Evolutionary conservation across 164 flowering plant genomes (phyloP).

Genomic region (Tetrastigma voinierianum): DNA sequence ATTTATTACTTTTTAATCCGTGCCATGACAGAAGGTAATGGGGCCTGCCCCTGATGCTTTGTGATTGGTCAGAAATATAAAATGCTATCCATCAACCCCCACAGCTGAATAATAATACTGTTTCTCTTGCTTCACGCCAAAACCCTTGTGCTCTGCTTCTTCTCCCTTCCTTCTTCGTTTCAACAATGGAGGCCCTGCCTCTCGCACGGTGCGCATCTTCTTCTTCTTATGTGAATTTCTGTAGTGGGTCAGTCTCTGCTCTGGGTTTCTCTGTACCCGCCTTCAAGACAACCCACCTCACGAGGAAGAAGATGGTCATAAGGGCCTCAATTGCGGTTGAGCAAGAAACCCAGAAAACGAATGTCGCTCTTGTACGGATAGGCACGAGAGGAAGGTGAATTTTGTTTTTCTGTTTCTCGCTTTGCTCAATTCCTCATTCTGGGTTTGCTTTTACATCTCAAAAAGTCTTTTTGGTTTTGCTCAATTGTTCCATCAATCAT

Average conservation of each 20-base stretch:
- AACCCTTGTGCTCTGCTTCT: too few species aligned
- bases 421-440: background rate
- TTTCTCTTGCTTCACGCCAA: too few species aligned
- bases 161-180: background rate
- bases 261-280: conserved; percentile 36
- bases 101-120: too few species aligned
- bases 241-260: conserved; percentile 32
- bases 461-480: conserved; percentile 5
- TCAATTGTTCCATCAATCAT: background rate
- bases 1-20: too few species aligned
- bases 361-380: conserved; percentile 63
- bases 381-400: conserved; percentile 91
- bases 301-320: conserved; percentile 18
- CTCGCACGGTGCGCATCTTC: conserved; percentile 2
- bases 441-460: background rate
- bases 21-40: too few species aligned
- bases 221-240: conserved; percentile 3
- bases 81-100: too few species aligned
- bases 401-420: background rate
- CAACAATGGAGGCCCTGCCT: conserved; percentile 16
- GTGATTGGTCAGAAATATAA: too few species aligned
- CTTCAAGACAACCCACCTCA: conserved; percentile 16
- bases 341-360: conserved; percentile 44
- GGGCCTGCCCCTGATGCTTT: too few species aligned
- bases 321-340: conserved; percentile 69